phyloP scores from a whole-genome alignment of 176 grass and related monocot genomes.

The Musa acuminata region DNA sequence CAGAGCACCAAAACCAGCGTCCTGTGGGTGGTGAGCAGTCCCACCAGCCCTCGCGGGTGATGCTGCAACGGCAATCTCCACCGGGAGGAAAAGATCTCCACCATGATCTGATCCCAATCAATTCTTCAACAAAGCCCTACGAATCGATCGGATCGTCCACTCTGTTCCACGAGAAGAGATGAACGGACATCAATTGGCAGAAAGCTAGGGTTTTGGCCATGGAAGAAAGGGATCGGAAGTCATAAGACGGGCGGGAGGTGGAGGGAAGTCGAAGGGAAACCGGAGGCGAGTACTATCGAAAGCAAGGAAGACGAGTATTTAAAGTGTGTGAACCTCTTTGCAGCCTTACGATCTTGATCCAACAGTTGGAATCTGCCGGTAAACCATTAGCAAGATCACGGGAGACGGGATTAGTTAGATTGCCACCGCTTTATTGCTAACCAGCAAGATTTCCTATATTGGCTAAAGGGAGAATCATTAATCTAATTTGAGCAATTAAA shows the following conservation, averaged over 20 bases:
- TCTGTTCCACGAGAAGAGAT: neutral
- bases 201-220: neutral
- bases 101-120: neutral
- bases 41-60: neutral
- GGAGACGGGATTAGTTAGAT: neutral
- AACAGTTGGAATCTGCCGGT: neutral
- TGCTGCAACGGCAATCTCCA: neutral
- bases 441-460: neutral
- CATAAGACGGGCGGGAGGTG: no score
- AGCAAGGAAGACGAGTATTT: neutral
- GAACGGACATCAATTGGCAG: neutral
- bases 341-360: neutral
- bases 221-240: neutral
- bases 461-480: neutral
- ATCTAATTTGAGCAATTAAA: no score
- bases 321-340: neutral
- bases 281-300: neutral
- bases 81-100: neutral
- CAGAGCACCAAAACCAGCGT: constrained; percentile 3
- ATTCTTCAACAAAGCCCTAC: neutral
- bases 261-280: neutral
- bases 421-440: neutral
- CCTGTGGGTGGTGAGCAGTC: neutral
- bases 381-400: neutral
- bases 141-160: neutral